These are phyloP conservation scores for Lactarius evosmus DNA, from an alignment of 768 basidiomycete genomes.

Conservation along the genomic window DNA sequence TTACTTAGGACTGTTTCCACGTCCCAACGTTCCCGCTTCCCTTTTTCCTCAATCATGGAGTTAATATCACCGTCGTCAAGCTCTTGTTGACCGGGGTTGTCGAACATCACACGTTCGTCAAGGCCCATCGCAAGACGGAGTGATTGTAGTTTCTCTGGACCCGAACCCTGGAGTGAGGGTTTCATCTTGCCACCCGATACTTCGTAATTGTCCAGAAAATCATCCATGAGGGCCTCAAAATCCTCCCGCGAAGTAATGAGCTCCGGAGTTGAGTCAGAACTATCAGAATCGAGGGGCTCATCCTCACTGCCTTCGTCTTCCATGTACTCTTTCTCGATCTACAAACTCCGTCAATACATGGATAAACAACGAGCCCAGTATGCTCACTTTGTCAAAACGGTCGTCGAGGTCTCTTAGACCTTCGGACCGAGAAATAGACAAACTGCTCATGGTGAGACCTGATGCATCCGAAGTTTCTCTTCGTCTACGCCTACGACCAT, in stretches of 20 bases:
- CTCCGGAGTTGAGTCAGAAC: slow-evolving; percentile 64
- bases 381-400: slow-evolving; percentile 82
- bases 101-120: slow-evolving; percentile 53
- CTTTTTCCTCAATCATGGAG: slow-evolving; percentile 42
- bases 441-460: slow-evolving; percentile 96
- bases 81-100: slow-evolving; percentile 41
- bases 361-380: neutral
- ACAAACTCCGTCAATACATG: slow-evolving; percentile 34
- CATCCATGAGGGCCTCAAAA: slow-evolving; percentile 87
- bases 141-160: slow-evolving; percentile 75
- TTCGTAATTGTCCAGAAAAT: slow-evolving; percentile 91
- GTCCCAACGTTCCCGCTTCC: slow-evolving; percentile 85
- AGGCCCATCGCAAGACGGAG: slow-evolving; percentile 76
- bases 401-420: slow-evolving; percentile 87
- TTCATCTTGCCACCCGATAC: slow-evolving; percentile 85
- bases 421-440: slow-evolving; percentile 91
- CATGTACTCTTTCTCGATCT: slow-evolving; percentile 81
- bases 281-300: slow-evolving; percentile 39
- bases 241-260: slow-evolving; percentile 82
- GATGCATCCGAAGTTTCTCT: slow-evolving; percentile 81
- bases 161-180: slow-evolving; percentile 67
- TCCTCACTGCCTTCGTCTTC: slow-evolving; percentile 50
- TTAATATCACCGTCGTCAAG: slow-evolving; percentile 46
- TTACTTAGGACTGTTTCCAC: slow-evolving; percentile 92
- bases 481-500: slow-evolving; percentile 71